Base-by-base conservation (phyloP, 805 yeast species). In the Candida verbasci region DNA sequence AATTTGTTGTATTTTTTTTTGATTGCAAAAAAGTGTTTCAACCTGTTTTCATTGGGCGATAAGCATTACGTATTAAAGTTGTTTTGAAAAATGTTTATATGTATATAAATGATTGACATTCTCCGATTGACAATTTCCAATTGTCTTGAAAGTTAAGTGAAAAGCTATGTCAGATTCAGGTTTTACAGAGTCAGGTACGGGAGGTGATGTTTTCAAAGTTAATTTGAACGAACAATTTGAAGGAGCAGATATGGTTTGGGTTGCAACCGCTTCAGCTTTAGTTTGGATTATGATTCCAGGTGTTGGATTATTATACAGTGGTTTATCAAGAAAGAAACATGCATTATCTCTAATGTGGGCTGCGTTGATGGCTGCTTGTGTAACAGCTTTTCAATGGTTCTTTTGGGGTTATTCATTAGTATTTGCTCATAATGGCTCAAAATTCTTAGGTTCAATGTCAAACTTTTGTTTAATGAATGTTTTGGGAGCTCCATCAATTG, bases 251-350 rank as follows among this genome's bases (percentile, higher is more conserved):
- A 82, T 84, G 86, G 86, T 78, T 4, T 88, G 95, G 94, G 73
- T 87, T 39, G 86, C 81, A 57, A 72, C 76, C 5, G 72, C 86
- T n/a, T 80, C 79, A 7, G 80, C 76, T 16, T 71, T 93, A 40
- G 97, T 91, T 43, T 89, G 94, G 88, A 78, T 91, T 51, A 93
- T 91, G 96, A 76, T 88, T 49, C 97, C 97, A 24, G 98, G 98
- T 44, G 82, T 93, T 36, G 98, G 97, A 43, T 65, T 93, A 38
- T 69, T 91, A 45, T 91, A 91, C 64, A 86, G 96, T 24, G 98
- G 98, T 47, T 67, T 93, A 44, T 81, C 96, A 11, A 80, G 98
- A 62, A 91, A 91, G 62, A 86, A 89, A 62, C 97, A 93, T 53
- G 96, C 97, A n/a, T 68, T 93, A 38, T 86, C 97, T 6, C 70